Evolutionary conservation across 352 stramenopile genomes (phyloP), one percentile per base, ranked within the genome.

Genomic region (Saprolegnia parasitica): DNA sequence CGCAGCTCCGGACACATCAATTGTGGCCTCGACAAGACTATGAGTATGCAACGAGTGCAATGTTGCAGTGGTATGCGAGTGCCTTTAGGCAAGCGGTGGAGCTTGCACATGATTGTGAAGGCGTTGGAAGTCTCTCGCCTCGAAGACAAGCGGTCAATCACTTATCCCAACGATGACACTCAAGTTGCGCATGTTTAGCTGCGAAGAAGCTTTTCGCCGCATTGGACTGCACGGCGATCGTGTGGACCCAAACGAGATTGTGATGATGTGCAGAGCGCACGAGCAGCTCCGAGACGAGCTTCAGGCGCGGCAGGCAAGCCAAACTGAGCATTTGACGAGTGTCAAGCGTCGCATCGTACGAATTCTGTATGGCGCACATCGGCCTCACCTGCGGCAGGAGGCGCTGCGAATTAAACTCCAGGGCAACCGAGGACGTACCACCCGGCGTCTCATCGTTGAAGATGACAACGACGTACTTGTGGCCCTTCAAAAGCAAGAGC

Each of bases 381-480:
- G 21, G 13, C 4, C 24, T 47, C 16, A 23, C 73, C 0, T 11
- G 8, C n/a, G 63, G 24, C 52, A 89, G 78, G 72, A 80, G n/a
- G 77, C 78, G 65, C 76, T 82, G 6, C 77, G 74, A 20, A 80
- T 88, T 37, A 80, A 81, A 40, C 68, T 86, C 13, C 83, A 81
- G 24, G 56, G 90, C 4, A 89, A 83, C 8, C 90, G 88, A 29
- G 65, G 81, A 11, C 79, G 77, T 0, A 90, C 80, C 20, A 87
- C 81, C 0, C 81, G 91, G 66, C 78, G 79, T 21, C 75, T 35
- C 29, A 35, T 35, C 5, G 5, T 91, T 8, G 83, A 90, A 67
- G 68, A 89, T 37, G 85, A 90, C 9, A 81, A 90, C 68, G 71
- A 90, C 40, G 85, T 89, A 70, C 79, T 89, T 37, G 87, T 77